phyloP scores from a whole-genome alignment of 2,329 filamentous ascomycete species.

The Hymenotorrendiella dingleyae region DNA sequence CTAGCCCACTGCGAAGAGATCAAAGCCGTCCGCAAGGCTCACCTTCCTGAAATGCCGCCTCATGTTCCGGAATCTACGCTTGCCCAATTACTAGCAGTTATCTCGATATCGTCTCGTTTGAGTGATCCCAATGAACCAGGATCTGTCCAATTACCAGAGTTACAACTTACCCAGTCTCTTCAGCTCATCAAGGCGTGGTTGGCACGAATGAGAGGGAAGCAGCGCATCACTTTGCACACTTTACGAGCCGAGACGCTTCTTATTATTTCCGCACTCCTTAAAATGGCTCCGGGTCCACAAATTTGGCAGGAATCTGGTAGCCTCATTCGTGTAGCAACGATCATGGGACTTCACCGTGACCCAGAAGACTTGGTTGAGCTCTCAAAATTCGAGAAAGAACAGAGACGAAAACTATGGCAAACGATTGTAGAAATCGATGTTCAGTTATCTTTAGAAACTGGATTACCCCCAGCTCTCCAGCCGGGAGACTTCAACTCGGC shows the following conservation, averaged over 20 bases:
- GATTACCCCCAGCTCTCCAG: conserved; percentile 43
- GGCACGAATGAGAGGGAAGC: conserved; percentile 12
- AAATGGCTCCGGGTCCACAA: conserved; percentile 1
- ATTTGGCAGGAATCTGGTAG: conserved; percentile 30
- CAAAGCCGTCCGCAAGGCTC: conserved; percentile 1
- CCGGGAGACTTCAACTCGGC: conserved; percentile 42
- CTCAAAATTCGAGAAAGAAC: conserved; percentile 43
- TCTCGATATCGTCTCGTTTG: conserved; percentile 13
- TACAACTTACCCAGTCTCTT: conserved; percentile 8
- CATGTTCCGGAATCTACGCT: conserved; percentile 10
- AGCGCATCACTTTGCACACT: conserved; percentile 8
- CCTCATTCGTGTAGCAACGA: conserved; percentile 47
- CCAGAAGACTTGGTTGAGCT: conserved; percentile 43
- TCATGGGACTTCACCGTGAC: conserved; percentile 53
- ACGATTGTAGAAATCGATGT: conserved; percentile 48
- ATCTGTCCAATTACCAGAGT: conserved; percentile 7
- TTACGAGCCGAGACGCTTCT: conserved; percentile 15
- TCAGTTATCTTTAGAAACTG: conserved; percentile 44
- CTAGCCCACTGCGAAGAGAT: conserved; percentile 10
- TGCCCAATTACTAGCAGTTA: conserved; percentile 14
- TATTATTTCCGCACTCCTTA: conserved; percentile 8
- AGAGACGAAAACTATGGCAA: conserved; percentile 50
- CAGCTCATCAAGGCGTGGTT: conserved; percentile 15
- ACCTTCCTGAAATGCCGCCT: conserved; percentile 4
- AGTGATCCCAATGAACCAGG: conserved; percentile 9